These are phyloP conservation scores for Stachybotrys chlorohalonatus DNA, from an alignment of 2,329 filamentous ascomycete genomes.

Conservation along the genomic window DNA sequence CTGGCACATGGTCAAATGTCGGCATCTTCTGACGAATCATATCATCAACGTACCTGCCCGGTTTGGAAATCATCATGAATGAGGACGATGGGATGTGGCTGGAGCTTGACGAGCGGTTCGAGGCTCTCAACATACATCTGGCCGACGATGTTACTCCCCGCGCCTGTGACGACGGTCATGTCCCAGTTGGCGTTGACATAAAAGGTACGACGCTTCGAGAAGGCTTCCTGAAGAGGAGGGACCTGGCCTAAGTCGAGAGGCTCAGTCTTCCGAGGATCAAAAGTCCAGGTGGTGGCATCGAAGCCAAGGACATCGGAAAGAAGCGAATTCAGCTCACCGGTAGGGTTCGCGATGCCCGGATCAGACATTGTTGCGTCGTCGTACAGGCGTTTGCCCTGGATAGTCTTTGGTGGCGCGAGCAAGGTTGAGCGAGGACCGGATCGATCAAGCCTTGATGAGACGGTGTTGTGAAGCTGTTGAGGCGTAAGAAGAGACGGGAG, in stretches of 20 bases:
- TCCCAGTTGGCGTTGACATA: conserved; percentile 15
- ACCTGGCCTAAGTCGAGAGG: background rate
- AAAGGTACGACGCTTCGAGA: conserved; percentile 11
- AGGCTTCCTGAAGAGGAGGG: conserved; percentile 3
- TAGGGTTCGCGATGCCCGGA: background rate
- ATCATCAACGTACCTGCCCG: conserved; percentile 15
- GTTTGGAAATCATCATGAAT: conserved; percentile 27
- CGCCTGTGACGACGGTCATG: conserved; percentile 3
- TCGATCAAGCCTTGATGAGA: too few relatives aligned
- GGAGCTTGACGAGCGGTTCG: conserved; percentile 8
- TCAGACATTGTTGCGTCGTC: background rate
- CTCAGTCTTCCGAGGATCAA: background rate
- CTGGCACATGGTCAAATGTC: conserved; percentile 7
- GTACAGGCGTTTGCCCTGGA: too few relatives aligned
- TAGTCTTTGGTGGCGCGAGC: background rate
- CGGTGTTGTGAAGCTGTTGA: too few relatives aligned
- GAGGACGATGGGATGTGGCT: conserved; percentile 18
- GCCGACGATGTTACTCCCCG: conserved; percentile 10
- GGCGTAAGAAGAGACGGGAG: too few relatives aligned
- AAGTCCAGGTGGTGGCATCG: background rate
- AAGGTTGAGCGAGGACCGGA: too few relatives aligned
- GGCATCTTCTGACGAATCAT: too few relatives aligned
- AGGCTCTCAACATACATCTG: conserved; percentile 27
- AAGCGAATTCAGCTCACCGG: background rate
- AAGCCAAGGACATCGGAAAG: background rate